phyloP scores from a whole-genome alignment of 1,284 basidiomycete genomes.

The Jaminaea rosea region DNA sequence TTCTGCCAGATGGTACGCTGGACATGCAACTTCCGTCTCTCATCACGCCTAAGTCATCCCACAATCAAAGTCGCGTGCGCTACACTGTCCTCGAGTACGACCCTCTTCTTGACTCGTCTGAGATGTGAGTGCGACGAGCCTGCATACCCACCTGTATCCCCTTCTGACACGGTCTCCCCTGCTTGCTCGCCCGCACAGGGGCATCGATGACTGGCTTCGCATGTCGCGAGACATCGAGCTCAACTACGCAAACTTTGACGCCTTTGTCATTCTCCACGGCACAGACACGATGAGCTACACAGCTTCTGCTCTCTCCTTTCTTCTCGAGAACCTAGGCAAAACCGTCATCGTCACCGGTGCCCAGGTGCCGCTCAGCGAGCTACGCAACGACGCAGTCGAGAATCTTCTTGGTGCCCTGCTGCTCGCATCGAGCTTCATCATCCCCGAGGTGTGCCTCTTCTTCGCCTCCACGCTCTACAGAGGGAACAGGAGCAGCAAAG shows the following conservation, averaged over 20 bases:
- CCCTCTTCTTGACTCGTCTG: constrained; percentile 70
- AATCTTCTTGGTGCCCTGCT: constrained; percentile 65
- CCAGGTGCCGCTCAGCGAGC: constrained; percentile 78
- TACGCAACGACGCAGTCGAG: constrained; percentile 65
- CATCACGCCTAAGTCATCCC: constrained; percentile 22
- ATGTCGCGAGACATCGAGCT: constrained; percentile 82
- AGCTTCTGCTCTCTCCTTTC: constrained; percentile 55
- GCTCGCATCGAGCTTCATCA: constrained; percentile 78
- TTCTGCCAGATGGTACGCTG: constrained; percentile 23
- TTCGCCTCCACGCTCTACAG: constrained; percentile 80
- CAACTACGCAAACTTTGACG: constrained; percentile 74
- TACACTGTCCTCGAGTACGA: constrained; percentile 40
- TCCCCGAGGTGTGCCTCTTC: constrained; percentile 69
- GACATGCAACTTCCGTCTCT: constrained; percentile 34
- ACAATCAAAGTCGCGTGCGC: constrained; percentile 25
- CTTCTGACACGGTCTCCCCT: constrained; percentile 6
- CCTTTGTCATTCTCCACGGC: constrained; percentile 81
- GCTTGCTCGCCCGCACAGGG: too few species aligned
- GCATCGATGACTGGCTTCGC: constrained; percentile 67
- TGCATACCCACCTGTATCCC: not conserved
- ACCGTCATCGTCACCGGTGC: constrained; percentile 79
- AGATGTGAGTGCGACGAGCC: constrained; percentile 57
- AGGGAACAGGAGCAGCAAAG: constrained; percentile 69
- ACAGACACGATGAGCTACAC: constrained; percentile 55
- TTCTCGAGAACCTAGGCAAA: constrained; percentile 82